phyloP scores from a whole-genome alignment of 78 protist species.

The Chrysochromulina parva region DNA sequence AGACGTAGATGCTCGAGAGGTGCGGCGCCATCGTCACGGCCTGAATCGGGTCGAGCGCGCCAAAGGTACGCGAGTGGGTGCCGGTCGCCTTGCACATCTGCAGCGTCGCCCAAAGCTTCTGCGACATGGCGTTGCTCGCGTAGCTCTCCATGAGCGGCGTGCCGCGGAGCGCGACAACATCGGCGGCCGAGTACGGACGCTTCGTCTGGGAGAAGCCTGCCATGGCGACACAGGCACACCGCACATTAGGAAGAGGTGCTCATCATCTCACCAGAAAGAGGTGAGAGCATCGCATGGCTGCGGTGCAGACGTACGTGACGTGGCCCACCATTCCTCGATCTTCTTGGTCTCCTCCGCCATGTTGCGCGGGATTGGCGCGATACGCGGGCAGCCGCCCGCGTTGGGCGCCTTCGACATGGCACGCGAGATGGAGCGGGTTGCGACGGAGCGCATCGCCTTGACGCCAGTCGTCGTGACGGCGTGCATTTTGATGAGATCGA shows the following conservation, averaged over 20 bases:
- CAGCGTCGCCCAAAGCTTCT: background rate
- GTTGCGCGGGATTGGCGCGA: background rate
- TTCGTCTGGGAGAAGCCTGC: background rate
- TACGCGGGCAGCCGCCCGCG: background rate
- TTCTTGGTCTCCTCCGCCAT: slow-evolving; percentile 18
- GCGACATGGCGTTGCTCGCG: background rate
- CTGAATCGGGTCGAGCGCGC: slow-evolving; percentile 78
- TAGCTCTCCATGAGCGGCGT: slow-evolving; percentile 43
- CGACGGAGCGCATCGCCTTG: no score
- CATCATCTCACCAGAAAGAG: background rate
- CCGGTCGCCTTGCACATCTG: background rate
- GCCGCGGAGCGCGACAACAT: slow-evolving; percentile 77
- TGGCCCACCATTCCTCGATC: slow-evolving; percentile 67
- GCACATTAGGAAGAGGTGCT: no score
- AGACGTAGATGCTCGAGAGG: slow-evolving; percentile 70
- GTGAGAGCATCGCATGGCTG: background rate
- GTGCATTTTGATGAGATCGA: no score
- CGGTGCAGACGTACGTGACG: slow-evolving; percentile 51
- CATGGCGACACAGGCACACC: background rate
- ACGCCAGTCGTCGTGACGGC: no score
- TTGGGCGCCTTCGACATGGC: background rate
- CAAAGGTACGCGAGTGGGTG: background rate
- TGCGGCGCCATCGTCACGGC: slow-evolving; percentile 74
- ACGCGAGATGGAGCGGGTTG: no score
- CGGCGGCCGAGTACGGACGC: slow-evolving; percentile 74